Evolutionary conservation across 108 stramenopile species (phyloP).

Genomic region (Mediolabrus comicus): DNA sequence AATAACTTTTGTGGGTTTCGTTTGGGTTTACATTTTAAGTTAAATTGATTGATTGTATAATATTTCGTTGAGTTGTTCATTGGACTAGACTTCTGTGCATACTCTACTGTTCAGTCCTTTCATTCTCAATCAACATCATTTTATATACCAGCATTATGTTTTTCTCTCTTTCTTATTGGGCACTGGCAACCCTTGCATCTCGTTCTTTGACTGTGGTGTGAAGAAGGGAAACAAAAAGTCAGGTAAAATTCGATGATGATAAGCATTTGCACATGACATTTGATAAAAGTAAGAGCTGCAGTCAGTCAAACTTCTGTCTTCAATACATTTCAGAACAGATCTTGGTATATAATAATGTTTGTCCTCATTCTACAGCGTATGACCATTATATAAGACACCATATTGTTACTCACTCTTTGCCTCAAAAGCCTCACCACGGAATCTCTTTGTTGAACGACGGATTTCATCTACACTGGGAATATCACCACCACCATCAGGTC

Average conservation of each 20-base stretch:
- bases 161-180: neutral
- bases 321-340: neutral
- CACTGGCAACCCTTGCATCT: neutral
- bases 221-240: neutral
- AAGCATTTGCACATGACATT: no score
- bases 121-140: neutral
- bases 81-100: no score
- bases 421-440: slow-evolving; percentile 69
- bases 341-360: neutral
- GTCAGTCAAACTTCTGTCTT: neutral
- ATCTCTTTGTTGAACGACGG: slow-evolving; percentile 54
- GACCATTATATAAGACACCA: neutral
- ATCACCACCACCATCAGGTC: slow-evolving; percentile 84
- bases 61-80: neutral
- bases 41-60: no score
- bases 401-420: slow-evolving; percentile 51
- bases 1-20: no score
- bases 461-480: slow-evolving; percentile 89
- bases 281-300: no score
- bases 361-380: neutral
- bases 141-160: no score
- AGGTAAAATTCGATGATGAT: no score
- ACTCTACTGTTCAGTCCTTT: neutral
- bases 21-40: no score
- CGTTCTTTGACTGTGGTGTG: neutral